These are phyloP conservation scores for Exophiala dermatitidis DNA, from an alignment of 2,329 filamentous ascomycete species.

Conservation along the genomic window DNA sequence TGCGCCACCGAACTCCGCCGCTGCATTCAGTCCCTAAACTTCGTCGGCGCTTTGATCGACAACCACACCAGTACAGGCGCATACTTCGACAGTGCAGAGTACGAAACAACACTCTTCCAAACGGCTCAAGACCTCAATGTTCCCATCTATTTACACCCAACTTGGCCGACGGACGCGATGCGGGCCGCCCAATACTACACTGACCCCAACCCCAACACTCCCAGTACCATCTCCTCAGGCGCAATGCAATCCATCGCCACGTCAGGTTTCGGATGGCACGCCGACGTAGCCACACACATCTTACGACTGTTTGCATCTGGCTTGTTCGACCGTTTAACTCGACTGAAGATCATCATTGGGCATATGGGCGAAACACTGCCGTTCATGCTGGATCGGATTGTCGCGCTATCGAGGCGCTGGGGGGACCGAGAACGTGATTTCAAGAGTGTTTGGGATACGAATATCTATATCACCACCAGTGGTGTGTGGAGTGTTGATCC, in stretches of 20 bases:
- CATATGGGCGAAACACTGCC: slow-evolving; percentile 51
- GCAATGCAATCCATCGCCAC: slow-evolving; percentile 12
- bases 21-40: slow-evolving; percentile 39
- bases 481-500: slow-evolving; percentile 47
- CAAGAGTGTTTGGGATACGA: slow-evolving; percentile 47
- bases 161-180: slow-evolving; percentile 36
- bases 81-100: slow-evolving; percentile 41
- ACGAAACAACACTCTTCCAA: slow-evolving; percentile 38
- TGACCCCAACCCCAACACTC: neutral
- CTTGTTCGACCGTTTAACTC: slow-evolving; percentile 50
- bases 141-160: slow-evolving; percentile 48
- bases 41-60: slow-evolving; percentile 45
- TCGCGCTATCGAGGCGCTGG: slow-evolving; percentile 19
- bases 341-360: slow-evolving; percentile 49
- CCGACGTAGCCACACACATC: slow-evolving; percentile 34
- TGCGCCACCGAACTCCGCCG: slow-evolving; percentile 33
- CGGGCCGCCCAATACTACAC: slow-evolving; percentile 32
- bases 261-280: slow-evolving; percentile 32
- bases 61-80: slow-evolving; percentile 29
- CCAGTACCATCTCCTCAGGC: slow-evolving; percentile 25
- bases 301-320: slow-evolving; percentile 45
- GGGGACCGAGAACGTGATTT: slow-evolving; percentile 32
- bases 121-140: slow-evolving; percentile 42
- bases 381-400: slow-evolving; percentile 40
- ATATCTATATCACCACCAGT: slow-evolving; percentile 53